Evolutionary conservation across 257 asterid genomes (phyloP).

Genomic region (Pogostemon cablin): DNA sequence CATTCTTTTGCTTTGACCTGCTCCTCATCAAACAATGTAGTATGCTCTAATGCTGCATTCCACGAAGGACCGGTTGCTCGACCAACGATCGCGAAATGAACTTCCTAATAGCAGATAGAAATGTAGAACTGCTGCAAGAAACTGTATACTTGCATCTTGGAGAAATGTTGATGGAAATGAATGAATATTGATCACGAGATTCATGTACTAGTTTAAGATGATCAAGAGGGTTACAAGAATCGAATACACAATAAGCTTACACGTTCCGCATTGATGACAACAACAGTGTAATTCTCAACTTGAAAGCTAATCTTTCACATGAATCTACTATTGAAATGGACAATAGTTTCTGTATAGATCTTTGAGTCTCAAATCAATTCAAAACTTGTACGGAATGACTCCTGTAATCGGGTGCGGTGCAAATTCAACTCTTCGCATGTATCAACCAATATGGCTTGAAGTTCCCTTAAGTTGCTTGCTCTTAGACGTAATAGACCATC

Average conservation of each 20-base stretch:
- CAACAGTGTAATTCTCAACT: slow-evolving; percentile 31
- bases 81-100: too few species aligned
- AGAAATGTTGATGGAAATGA: background rate
- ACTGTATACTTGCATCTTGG: too few species aligned
- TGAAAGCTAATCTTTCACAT: slow-evolving; percentile 25
- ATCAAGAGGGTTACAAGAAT: slow-evolving; percentile 31
- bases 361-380: slow-evolving; percentile 30
- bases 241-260: slow-evolving; percentile 36
- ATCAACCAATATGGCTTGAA: slow-evolving; percentile 20
- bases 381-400: slow-evolving; percentile 24
- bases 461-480: background rate
- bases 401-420: slow-evolving; percentile 27
- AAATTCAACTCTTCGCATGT: slow-evolving; percentile 26
- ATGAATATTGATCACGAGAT: background rate
- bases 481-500: slow-evolving; percentile 8
- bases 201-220: slow-evolving; percentile 8
- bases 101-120: too few species aligned
- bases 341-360: slow-evolving; percentile 31
- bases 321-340: slow-evolving; percentile 26
- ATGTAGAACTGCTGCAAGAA: too few species aligned
- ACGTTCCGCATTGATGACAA: slow-evolving; percentile 29
- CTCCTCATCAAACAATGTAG: too few species aligned
- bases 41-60: too few species aligned
- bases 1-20: background rate
- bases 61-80: too few species aligned